Percentiles rank a stretch among this genome's conserved stretches.
phyloP scores from a whole-genome alignment of 2,329 filamentous ascomycete genomes.

The Magnaporthiopsis rhizophila region DNA sequence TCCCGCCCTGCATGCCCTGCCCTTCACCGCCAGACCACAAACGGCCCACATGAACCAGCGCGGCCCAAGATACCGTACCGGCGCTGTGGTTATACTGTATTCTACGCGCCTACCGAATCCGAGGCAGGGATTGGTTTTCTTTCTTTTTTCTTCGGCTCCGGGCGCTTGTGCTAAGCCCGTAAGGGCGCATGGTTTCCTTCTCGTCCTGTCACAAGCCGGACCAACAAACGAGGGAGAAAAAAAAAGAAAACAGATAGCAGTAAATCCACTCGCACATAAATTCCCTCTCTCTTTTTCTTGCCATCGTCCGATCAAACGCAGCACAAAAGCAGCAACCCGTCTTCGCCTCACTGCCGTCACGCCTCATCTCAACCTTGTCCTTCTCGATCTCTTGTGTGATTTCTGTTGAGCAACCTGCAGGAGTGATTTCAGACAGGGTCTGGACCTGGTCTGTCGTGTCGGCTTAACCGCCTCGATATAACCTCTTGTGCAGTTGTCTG shows the following conservation, averaged over 20 bases:
- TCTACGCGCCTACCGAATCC: not conserved
- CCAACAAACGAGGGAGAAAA: not conserved
- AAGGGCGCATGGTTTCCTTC: not conserved
- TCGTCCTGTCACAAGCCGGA: not conserved
- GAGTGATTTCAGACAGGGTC: not conserved
- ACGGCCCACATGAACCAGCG: not conserved
- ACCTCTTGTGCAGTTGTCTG: not conserved
- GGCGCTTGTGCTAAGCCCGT: not conserved
- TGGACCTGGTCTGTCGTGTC: not conserved
- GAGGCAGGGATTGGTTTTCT: not conserved
- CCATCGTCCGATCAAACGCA: not conserved
- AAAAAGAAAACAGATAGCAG: not conserved
- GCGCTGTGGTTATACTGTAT: not conserved
- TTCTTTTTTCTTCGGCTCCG: not conserved
- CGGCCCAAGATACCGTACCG: not conserved
- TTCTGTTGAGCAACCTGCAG: not conserved
- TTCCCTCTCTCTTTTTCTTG: not conserved
- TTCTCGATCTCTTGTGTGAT: not conserved
- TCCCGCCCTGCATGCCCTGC: not conserved
- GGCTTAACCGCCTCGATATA: not conserved
- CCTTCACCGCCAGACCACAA: not conserved
- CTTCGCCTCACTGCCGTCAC: not conserved
- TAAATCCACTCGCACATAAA: not conserved
- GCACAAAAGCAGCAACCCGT: not conserved
- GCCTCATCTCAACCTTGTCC: not conserved